phyloP scores from a whole-genome alignment of 371 early-diverging fungal genomes.

The Syncephalastrum sp. region DNA sequence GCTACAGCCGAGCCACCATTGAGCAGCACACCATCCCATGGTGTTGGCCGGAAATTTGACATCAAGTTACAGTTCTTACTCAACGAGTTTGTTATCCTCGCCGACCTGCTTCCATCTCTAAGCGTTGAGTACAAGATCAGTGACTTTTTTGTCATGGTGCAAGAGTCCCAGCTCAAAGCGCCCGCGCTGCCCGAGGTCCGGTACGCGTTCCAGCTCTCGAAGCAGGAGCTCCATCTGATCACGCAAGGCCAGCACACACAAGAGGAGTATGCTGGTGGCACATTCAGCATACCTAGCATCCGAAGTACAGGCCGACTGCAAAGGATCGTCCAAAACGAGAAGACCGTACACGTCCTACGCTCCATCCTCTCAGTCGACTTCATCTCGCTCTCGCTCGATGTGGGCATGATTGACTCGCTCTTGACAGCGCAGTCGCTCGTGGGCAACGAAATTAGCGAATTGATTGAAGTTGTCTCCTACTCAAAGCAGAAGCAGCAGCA shows the following conservation, averaged over 20 bases:
- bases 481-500: conserved; percentile 32
- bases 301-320: conserved; percentile 55
- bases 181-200: conserved; percentile 28
- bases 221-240: conserved; percentile 57
- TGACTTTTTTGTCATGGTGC: conserved; percentile 55
- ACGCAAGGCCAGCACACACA: conserved; percentile 23
- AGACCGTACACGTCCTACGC: conserved; percentile 25
- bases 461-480: conserved; percentile 69
- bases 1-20: not conserved
- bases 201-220: conserved; percentile 54
- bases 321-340: conserved; percentile 7
- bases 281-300: conserved; percentile 60
- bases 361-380: conserved; percentile 65
- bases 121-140: conserved; percentile 61
- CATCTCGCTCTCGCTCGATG: conserved; percentile 65
- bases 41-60: conserved; percentile 32
- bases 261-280: conserved; percentile 41
- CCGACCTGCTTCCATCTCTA: conserved; percentile 69
- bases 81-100: conserved; percentile 55
- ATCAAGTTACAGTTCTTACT: conserved; percentile 66
- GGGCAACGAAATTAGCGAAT: conserved; percentile 77
- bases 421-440: conserved; percentile 76
- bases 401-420: conserved; percentile 74
- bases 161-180: conserved; percentile 37
- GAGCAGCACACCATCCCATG: not conserved